Evolutionary conservation across 2,329 filamentous ascomycete species (phyloP).

Genomic region (Neonectria magnoliae): DNA sequence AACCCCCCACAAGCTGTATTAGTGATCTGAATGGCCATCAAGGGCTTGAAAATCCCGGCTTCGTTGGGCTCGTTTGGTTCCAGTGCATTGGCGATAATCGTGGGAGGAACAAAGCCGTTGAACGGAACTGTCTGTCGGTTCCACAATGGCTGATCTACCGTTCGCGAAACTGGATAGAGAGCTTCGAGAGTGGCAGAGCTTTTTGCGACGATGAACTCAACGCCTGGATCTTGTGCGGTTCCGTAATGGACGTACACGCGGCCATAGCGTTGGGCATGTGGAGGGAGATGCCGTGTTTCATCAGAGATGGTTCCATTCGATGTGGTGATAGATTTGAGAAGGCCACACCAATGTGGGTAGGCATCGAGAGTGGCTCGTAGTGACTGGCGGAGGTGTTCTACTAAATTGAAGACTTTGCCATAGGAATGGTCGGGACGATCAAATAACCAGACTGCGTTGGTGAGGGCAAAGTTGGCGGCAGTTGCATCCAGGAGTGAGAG

Average conservation of each 20-base stretch:
- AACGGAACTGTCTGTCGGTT: slow-evolving; percentile 17
- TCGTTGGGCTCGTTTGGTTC: background rate
- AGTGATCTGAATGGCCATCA: slow-evolving; percentile 36
- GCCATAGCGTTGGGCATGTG: slow-evolving; percentile 34
- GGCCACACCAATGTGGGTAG: slow-evolving; percentile 37
- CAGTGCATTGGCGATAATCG: slow-evolving; percentile 8
- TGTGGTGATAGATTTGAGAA: slow-evolving; percentile 23
- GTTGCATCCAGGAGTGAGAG: slow-evolving; percentile 39
- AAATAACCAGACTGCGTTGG: slow-evolving; percentile 39
- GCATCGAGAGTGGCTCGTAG: slow-evolving; percentile 23
- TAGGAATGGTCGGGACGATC: slow-evolving; percentile 4
- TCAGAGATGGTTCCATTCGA: slow-evolving; percentile 16
- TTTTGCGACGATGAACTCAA: slow-evolving; percentile 29
- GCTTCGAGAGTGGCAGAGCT: slow-evolving; percentile 22
- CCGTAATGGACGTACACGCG: slow-evolving; percentile 36
- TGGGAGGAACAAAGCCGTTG: slow-evolving; percentile 15
- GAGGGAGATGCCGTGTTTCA: slow-evolving; percentile 28
- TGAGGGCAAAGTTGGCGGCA: slow-evolving; percentile 34
- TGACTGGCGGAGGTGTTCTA: slow-evolving; percentile 18
- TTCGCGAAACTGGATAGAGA: slow-evolving; percentile 24
- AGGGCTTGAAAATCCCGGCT: background rate
- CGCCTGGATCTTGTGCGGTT: slow-evolving; percentile 27
- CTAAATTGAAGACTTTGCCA: background rate
- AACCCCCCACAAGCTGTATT: slow-evolving; percentile 36
- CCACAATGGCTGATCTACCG: slow-evolving; percentile 22